Conservation (phyloP, 2,329 filamentous ascomycete genomes). For the Grosmannia clavigera region DNA sequence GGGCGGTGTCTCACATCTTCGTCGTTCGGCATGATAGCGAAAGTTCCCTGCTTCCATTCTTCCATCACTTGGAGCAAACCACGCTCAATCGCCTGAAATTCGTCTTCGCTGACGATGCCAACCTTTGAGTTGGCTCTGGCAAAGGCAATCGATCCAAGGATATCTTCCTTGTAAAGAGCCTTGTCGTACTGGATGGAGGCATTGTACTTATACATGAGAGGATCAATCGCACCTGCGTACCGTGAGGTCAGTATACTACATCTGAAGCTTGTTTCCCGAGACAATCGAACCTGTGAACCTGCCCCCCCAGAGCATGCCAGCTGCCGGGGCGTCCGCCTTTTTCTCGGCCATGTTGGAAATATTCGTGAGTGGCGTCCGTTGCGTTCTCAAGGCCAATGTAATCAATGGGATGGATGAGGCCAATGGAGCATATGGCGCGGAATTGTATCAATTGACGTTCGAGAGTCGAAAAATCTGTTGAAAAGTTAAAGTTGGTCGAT, state of each 20-base stretch:
- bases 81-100: conserved; percentile 60
- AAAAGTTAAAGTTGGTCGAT: neutral
- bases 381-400: neutral
- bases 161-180: conserved; percentile 66
- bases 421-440: neutral
- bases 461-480: neutral
- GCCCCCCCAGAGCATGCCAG: conserved; percentile 26
- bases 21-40: conserved; percentile 35
- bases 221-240: conserved; percentile 58
- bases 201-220: conserved; percentile 77
- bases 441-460: neutral
- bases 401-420: neutral
- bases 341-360: neutral
- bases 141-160: conserved; percentile 67
- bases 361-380: neutral
- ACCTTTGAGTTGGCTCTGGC: conserved; percentile 65
- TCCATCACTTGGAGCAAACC: conserved; percentile 48
- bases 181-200: conserved; percentile 67
- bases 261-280: conserved; percentile 2
- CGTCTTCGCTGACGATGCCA: conserved; percentile 57
- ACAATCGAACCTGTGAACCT: conserved; percentile 31
- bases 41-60: conserved; percentile 38
- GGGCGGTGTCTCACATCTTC: conserved; percentile 27
- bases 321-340: neutral
- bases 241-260: conserved; percentile 6